Conservation (phyloP, 164 flowering plant species). For the Macadamia tetraphylla region DNA sequence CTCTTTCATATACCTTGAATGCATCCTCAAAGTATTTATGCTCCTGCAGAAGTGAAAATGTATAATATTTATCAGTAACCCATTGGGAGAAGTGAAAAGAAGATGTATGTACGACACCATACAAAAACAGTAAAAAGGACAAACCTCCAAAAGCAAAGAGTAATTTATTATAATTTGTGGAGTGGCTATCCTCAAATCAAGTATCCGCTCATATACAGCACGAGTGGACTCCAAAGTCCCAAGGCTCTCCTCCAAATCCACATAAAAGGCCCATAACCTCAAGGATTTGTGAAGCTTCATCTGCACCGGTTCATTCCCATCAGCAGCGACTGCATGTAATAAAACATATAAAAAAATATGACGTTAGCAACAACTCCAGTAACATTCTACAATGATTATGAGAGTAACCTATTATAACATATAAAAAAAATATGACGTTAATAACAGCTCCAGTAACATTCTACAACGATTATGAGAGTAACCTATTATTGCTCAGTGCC, state of each 20-base stretch:
- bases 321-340: conserved; percentile 74
- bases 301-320: conserved; percentile 92
- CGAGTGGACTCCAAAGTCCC: conserved; percentile 85
- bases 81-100: neutral
- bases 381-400: too few species aligned
- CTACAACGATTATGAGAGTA: too few species aligned
- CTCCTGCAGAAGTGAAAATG: conserved; percentile 46
- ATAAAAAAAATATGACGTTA: neutral
- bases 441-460: neutral
- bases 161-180: conserved; percentile 94
- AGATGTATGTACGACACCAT: neutral
- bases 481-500: too few species aligned
- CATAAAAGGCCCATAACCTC: conserved; percentile 82
- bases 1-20: conserved; percentile 92
- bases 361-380: neutral
- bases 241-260: conserved; percentile 86
- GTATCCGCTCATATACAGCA: conserved; percentile 78
- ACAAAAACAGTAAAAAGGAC: conserved; percentile 1
- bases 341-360: conserved; percentile 5
- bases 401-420: neutral
- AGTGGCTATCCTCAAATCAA: conserved; percentile 88
- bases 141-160: conserved; percentile 82
- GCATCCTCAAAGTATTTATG: conserved; percentile 94
- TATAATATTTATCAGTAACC: conserved; percentile 3
- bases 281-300: conserved; percentile 84